Evolutionary conservation across 75 land plant genomes (phyloP), one percentile per base, ranked within the genome.

Genomic region (Sequoiadendron giganteum): DNA sequence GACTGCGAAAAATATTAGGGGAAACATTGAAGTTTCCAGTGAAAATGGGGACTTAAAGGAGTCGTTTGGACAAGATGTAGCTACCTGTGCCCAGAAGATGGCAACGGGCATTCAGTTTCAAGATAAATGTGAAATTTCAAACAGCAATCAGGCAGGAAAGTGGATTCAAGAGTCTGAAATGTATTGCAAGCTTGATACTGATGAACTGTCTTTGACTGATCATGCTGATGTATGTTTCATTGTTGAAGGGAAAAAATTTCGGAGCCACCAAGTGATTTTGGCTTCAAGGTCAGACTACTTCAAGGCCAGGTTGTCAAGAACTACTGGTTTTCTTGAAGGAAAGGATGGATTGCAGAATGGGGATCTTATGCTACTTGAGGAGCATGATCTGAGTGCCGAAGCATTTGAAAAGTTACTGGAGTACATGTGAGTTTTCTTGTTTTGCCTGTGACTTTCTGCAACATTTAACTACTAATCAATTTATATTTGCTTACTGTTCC

Each of bases 201-300:
- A 88, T 81, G 83, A 87, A 32, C 76, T 89, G 4, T 79, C 10
- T 72, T 80, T 83, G n/a, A 90, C 93, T 80, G 99, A 97, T 92
- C 94, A 94, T 87, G 99, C 99, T 32, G 98, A 97, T 92, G 91
- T 97, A 82, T 95, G 94, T 88, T 89, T 97, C 38, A 86, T 85
- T 81, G 98, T 97, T 80, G 96, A 90, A 52, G 90, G 80, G 49
- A 92, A 86, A 77, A 90, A 84, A 87, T 95, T 94, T 36, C 94
- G 95, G 68, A 93, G 98, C 89, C 99, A 96, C 90, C 93, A 95
- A 87, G 95, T 95, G 16, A 88, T 97, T 43, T 84, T 97, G 86
- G 95, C 98, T 72, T 94, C 98, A 54, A 89, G 99, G 54, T 97
- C 99, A 39, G 98, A 96, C 47, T 97, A 96, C 86, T 96, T 96